Conservation (phyloP, 495 filamentous ascomycete species). For the Aspergillus sclerotiicarbonarius region DNA sequence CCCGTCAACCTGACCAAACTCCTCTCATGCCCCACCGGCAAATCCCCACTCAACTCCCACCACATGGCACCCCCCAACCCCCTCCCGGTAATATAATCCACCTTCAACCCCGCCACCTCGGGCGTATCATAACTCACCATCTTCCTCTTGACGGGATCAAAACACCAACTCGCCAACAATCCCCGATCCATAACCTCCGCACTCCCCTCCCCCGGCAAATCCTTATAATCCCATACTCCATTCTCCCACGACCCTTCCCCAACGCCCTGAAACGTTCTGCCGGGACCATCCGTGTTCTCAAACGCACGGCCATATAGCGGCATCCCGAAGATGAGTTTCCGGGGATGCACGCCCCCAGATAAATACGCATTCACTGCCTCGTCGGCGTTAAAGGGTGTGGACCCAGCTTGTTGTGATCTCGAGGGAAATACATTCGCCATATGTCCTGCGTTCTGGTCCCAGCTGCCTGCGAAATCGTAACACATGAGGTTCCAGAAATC, state of each 20-base stretch:
- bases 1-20: neutral
- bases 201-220: conserved; percentile 42
- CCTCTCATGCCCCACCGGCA: neutral
- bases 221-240: conserved; percentile 80
- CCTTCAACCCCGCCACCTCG: conserved; percentile 7
- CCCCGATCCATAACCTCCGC: conserved; percentile 16
- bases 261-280: conserved; percentile 62
- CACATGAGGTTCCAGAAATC: conserved; percentile 77
- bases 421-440: conserved; percentile 70
- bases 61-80: conserved; percentile 18
- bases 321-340: conserved; percentile 79
- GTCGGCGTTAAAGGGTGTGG: conserved; percentile 70
- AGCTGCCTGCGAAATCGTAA: conserved; percentile 71
- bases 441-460: conserved; percentile 67
- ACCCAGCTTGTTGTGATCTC: conserved; percentile 43
- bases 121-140: conserved; percentile 20
- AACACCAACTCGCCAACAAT: conserved; percentile 14
- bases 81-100: conserved; percentile 7
- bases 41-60: conserved; percentile 18
- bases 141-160: neutral
- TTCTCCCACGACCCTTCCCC: conserved; percentile 69
- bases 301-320: conserved; percentile 87
- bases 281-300: conserved; percentile 65
- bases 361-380: conserved; percentile 64
- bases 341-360: conserved; percentile 53